These are phyloP conservation scores for Mycena vitilis DNA, from an alignment of 768 basidiomycete genomes.

Conservation along the genomic window DNA sequence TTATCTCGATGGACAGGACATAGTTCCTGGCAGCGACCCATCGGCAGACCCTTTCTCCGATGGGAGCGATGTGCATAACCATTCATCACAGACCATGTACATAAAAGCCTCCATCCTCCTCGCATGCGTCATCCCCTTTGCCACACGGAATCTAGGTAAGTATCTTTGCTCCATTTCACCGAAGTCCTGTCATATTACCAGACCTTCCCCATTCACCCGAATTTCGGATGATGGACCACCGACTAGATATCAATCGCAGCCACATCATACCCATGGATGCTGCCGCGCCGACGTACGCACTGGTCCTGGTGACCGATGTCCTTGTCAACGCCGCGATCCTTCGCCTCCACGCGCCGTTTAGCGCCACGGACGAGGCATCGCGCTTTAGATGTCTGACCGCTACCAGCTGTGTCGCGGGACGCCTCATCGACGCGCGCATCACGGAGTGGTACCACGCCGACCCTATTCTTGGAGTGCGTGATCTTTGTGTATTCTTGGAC, in stretches of 20 bases:
- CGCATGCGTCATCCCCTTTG: constrained; percentile 17
- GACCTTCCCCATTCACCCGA: neutral
- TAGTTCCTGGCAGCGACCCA: neutral
- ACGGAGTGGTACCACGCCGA: constrained; percentile 10
- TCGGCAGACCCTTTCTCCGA: neutral
- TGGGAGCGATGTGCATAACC: neutral
- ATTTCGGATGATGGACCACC: constrained; percentile 4
- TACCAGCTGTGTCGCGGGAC: neutral
- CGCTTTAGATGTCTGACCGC: constrained; percentile 19
- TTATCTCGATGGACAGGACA: neutral
- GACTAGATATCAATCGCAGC: constrained; percentile 6
- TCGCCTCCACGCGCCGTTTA: constrained; percentile 14
- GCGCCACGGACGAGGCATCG: neutral
- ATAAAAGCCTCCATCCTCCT: constrained; percentile 21
- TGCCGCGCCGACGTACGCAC: neutral
- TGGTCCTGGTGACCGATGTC: neutral
- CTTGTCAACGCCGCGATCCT: constrained; percentile 23
- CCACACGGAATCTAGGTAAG: neutral
- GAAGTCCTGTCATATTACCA: neutral
- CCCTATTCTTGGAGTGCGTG: constrained; percentile 27
- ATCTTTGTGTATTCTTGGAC: neutral
- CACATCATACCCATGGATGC: neutral
- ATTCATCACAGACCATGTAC: too few relatives aligned
- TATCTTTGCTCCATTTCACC: neutral
- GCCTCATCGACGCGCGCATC: neutral